Conservation (phyloP, 176 grass and related monocot genomes). For the Hordeum vulgare region MorexV3_pseudomolecules_assembly NC_058522.1:97944881-97945380, state of each 20-base stretch:
- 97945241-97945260: too few relatives aligned
- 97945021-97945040: slow-evolving; percentile 88
- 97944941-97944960: slow-evolving; percentile 19
- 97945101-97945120: not conserved
- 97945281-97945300: too few relatives aligned
- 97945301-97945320: too few relatives aligned
- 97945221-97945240: too few relatives aligned
- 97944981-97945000: slow-evolving; percentile 92
- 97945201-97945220: slow-evolving; percentile 85
- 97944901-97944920: not conserved
- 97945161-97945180: slow-evolving; percentile 91
- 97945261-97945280: too few relatives aligned
- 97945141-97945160: slow-evolving; percentile 36
- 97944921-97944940: not conserved
- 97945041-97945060: slow-evolving; percentile 57
- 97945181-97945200: slow-evolving; percentile 96
- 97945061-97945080: not conserved
- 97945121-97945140: not conserved
- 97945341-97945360: too few relatives aligned
- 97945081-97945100: not conserved
- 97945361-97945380: too few relatives aligned
- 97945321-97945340: too few relatives aligned
- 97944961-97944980: slow-evolving; percentile 88
- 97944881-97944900: not conserved
- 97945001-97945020: slow-evolving; percentile 76